A percentile compares a stretch with the other conserved stretches of the same genome.
Conservation (phyloP, 176 grass and related monocot genomes). For the Cenchrus fungigraminus region DNA sequence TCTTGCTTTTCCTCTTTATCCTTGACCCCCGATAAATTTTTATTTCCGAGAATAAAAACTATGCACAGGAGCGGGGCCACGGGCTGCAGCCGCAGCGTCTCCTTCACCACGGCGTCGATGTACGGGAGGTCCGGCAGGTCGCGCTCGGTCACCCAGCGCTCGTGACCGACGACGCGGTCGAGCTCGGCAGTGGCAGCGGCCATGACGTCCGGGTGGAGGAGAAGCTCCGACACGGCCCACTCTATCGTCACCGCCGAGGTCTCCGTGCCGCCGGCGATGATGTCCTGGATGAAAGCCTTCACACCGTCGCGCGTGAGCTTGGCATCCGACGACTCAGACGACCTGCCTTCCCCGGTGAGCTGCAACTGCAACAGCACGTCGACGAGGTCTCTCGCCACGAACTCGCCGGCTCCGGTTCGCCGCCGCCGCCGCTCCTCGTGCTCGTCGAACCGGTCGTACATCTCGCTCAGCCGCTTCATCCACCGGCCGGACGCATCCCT, state of each 20-base stretch:
- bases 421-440: slow-evolving; percentile 35
- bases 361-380: slow-evolving; percentile 54
- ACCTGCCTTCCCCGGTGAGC: slow-evolving; percentile 23
- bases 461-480: slow-evolving; percentile 50
- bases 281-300: slow-evolving; percentile 59
- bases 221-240: slow-evolving; percentile 70
- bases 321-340: slow-evolving; percentile 17
- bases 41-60: too few relatives aligned
- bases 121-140: slow-evolving; percentile 62
- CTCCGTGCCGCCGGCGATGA: slow-evolving; percentile 64
- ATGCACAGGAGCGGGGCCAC: slow-evolving; percentile 51
- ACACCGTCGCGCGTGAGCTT: slow-evolving; percentile 62
- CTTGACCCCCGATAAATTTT: too few relatives aligned
- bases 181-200: slow-evolving; percentile 52
- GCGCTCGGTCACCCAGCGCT: slow-evolving; percentile 49
- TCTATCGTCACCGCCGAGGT: slow-evolving; percentile 62
- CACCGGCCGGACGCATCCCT: slow-evolving; percentile 16
- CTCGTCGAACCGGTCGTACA: slow-evolving; percentile 52
- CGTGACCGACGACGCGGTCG: slow-evolving; percentile 45
- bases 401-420: neutral
- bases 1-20: too few relatives aligned
- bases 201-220: slow-evolving; percentile 34
- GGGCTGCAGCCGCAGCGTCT: slow-evolving; percentile 67
- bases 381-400: slow-evolving; percentile 42
- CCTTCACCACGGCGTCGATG: slow-evolving; percentile 72